These are phyloP conservation scores for Calonectria hawksworthii DNA, from an alignment of 2,329 filamentous ascomycete genomes.

Conservation along the genomic window DNA sequence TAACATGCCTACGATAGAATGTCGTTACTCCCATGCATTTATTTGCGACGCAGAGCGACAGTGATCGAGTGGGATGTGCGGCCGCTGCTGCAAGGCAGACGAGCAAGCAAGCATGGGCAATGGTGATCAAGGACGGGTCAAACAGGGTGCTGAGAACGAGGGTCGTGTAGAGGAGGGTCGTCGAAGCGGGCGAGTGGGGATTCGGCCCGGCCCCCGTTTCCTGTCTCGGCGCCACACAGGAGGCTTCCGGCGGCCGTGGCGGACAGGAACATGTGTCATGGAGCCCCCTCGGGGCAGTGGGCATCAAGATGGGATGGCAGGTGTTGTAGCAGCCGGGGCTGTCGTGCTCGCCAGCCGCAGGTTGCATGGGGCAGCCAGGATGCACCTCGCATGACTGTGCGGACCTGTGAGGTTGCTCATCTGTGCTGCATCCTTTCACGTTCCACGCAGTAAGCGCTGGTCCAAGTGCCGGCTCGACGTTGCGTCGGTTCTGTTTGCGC, in stretches of 20 bases:
- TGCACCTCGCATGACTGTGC: conserved; percentile 7
- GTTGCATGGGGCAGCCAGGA: conserved; percentile 2
- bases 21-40: conserved; percentile 7
- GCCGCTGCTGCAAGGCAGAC: conserved; percentile 7
- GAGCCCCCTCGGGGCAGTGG: not conserved
- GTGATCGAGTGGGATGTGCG: conserved; percentile 8
- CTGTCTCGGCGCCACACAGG: conserved; percentile 43
- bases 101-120: conserved; percentile 12
- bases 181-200: conserved; percentile 41
- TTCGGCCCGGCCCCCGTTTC: conserved; percentile 44
- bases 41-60: not conserved
- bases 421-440: not conserved
- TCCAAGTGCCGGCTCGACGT: conserved; percentile 19
- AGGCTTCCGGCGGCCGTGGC: conserved; percentile 43
- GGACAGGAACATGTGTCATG: conserved; percentile 31
- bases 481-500: conserved; percentile 13
- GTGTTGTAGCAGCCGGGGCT: conserved; percentile 5
- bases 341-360: conserved; percentile 4
- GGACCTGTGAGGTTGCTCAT: not conserved
- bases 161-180: conserved; percentile 18
- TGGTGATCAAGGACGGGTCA: conserved; percentile 13
- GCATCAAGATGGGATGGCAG: conserved; percentile 17
- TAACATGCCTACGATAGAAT: conserved; percentile 19
- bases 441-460: not conserved
- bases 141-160: conserved; percentile 13